Evolutionary conservation across 2,329 filamentous ascomycete genomes (phyloP).

Genomic region (Aspergillus spinulosporus): DNA sequence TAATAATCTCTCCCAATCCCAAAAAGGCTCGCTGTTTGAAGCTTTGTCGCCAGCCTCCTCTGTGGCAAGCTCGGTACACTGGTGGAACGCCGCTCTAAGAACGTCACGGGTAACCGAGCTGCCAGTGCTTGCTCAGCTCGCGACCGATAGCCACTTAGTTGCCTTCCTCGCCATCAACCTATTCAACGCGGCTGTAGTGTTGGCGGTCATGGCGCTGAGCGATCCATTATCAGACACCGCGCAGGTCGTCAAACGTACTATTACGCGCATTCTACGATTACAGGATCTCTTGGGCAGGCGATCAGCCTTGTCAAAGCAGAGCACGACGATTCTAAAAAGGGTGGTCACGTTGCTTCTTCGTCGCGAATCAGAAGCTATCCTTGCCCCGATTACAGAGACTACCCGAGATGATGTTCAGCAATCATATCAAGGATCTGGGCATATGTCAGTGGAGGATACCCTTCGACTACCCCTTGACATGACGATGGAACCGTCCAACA

Average conservation of each 20-base stretch:
- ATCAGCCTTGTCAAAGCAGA: constrained; percentile 40
- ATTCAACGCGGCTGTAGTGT: constrained; percentile 48
- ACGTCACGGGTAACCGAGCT: constrained; percentile 41
- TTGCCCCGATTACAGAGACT: constrained; percentile 21
- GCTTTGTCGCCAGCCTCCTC: constrained; percentile 2
- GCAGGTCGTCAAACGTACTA: constrained; percentile 45
- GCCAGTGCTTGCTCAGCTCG: constrained; percentile 36
- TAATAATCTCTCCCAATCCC: not conserved
- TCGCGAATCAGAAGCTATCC: constrained; percentile 28
- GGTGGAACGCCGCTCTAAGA: constrained; percentile 40
- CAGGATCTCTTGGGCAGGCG: constrained; percentile 40
- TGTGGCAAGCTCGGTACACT: constrained; percentile 22
- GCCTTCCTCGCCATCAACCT: constrained; percentile 49
- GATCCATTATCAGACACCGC: constrained; percentile 46
- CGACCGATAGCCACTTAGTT: constrained; percentile 45
- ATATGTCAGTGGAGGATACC: constrained; percentile 28
- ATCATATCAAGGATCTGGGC: not conserved
- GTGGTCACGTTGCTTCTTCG: constrained; percentile 27
- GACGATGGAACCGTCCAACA: constrained; percentile 11
- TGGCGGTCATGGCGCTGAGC: constrained; percentile 45
- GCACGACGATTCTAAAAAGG: constrained; percentile 26
- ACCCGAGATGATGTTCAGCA: constrained; percentile 3
- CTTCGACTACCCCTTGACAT: constrained; percentile 25
- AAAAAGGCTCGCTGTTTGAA: constrained; percentile 6
- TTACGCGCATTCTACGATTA: constrained; percentile 45